Conservation (phyloP, 2,329 filamentous ascomycete species). For the Penicillium sp. region DNA sequence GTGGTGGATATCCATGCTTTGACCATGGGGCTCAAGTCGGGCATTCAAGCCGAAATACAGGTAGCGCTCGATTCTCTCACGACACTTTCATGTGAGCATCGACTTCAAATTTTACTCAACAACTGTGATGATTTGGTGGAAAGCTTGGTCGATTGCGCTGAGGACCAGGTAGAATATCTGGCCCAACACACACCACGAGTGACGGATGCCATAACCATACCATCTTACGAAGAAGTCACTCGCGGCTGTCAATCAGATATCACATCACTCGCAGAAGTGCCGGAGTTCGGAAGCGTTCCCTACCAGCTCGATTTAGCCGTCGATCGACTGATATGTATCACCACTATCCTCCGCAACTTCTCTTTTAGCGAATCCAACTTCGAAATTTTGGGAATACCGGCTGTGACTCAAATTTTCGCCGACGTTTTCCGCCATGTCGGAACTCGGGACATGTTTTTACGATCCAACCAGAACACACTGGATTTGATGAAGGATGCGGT, state of each 20-base stretch:
- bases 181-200: conserved; percentile 78
- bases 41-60: conserved; percentile 82
- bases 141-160: conserved; percentile 80
- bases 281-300: conserved; percentile 66
- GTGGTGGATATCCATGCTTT: conserved; percentile 85
- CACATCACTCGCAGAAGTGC: conserved; percentile 63
- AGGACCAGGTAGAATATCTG: conserved; percentile 79
- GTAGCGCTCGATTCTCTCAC: conserved; percentile 79
- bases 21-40: conserved; percentile 82
- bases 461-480: conserved; percentile 74
- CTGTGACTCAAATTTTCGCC: conserved; percentile 76
- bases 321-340: conserved; percentile 81
- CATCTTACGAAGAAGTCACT: conserved; percentile 79
- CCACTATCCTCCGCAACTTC: conserved; percentile 84
- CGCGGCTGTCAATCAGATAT: conserved; percentile 71
- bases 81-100: conserved; percentile 60
- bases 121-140: conserved; percentile 85
- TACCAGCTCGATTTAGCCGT: conserved; percentile 83
- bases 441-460: conserved; percentile 78
- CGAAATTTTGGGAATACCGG: conserved; percentile 63
- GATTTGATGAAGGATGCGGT: conserved; percentile 98
- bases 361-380: conserved; percentile 83
- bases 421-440: conserved; percentile 79
- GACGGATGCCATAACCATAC: conserved; percentile 76
- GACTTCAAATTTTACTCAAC: conserved; percentile 61